Evolutionary conservation across 805 yeast species (phyloP).

Genomic region (Yueomyces sinensis): DNA sequence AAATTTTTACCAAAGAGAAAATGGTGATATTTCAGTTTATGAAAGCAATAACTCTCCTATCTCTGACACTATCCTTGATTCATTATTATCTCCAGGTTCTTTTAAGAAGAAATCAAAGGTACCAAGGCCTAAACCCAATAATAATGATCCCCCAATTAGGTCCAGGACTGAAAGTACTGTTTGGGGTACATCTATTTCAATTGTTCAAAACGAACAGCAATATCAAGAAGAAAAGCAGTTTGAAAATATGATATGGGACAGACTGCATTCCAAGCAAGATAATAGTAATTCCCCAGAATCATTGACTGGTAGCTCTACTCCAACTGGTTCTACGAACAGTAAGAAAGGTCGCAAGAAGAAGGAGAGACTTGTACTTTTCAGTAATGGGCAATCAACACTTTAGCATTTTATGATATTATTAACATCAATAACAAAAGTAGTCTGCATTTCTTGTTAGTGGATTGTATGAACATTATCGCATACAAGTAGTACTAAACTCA

Average conservation of each 20-base stretch:
- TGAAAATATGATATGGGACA: conserved; percentile 38
- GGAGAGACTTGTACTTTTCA: conserved; percentile 18
- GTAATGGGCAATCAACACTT: conserved; percentile 7
- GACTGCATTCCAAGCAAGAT: conserved; percentile 24
- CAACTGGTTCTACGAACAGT: conserved; percentile 1
- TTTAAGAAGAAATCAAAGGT: neutral
- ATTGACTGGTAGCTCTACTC: neutral
- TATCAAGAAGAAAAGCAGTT: conserved; percentile 33
- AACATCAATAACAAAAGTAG: too few species aligned
- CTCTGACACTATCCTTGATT: conserved; percentile 1
- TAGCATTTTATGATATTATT: too few species aligned
- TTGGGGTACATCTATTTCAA: conserved; percentile 53
- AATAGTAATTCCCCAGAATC: too few species aligned
- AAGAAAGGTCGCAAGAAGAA: conserved; percentile 34
- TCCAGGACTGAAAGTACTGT: conserved; percentile 38
- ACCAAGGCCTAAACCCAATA: neutral
- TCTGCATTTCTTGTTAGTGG: too few species aligned
- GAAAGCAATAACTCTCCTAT: too few species aligned
- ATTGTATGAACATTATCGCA: too few species aligned
- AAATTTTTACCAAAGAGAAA: conserved; percentile 49
- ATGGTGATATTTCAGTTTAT: conserved; percentile 24
- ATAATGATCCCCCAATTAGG: too few species aligned
- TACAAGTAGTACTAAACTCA: too few species aligned
- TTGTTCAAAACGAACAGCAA: conserved; percentile 22
- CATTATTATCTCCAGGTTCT: neutral